Conservation (phyloP, 768 basidiomycete genomes). For the Pisolithus orientalis region DNA sequence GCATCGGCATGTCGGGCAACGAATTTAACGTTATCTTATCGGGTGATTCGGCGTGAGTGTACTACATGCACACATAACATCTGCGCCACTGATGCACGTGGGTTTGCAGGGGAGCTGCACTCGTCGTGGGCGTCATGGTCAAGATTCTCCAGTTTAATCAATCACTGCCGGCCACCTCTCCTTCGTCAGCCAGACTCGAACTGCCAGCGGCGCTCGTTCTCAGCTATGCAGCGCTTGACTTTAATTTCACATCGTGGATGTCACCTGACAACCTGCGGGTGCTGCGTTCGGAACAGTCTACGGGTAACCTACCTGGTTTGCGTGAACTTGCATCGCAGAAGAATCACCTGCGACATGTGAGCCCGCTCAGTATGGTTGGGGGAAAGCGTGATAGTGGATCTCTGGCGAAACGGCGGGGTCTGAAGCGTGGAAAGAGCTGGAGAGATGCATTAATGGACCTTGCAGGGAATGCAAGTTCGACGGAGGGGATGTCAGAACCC, state of each 20-base stretch:
- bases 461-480: slow-evolving; percentile 24
- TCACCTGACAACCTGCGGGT: slow-evolving; percentile 75
- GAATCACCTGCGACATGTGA: slow-evolving; percentile 83
- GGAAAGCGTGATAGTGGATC: slow-evolving; percentile 41
- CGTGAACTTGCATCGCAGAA: slow-evolving; percentile 69
- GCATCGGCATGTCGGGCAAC: slow-evolving; percentile 86
- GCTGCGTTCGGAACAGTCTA: slow-evolving; percentile 82
- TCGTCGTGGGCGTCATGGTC: slow-evolving; percentile 79
- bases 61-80: not conserved
- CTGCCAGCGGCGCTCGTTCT: slow-evolving; percentile 79
- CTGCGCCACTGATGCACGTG: slow-evolving; percentile 6
- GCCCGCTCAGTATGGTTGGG: slow-evolving; percentile 87
- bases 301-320: slow-evolving; percentile 70
- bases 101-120: slow-evolving; percentile 69
- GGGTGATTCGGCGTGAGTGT: slow-evolving; percentile 94
- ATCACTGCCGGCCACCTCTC: slow-evolving; percentile 14
- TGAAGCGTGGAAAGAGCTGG: slow-evolving; percentile 48
- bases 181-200: slow-evolving; percentile 41
- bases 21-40: slow-evolving; percentile 72
- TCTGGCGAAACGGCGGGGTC: slow-evolving; percentile 37
- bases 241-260: slow-evolving; percentile 99
- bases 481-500: slow-evolving; percentile 1
- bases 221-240: slow-evolving; percentile 89
- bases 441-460: slow-evolving; percentile 50
- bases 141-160: slow-evolving; percentile 69